Evolutionary conservation across 495 filamentous ascomycete genomes (phyloP).

Genomic region (Penicillium roqueforti): DNA sequence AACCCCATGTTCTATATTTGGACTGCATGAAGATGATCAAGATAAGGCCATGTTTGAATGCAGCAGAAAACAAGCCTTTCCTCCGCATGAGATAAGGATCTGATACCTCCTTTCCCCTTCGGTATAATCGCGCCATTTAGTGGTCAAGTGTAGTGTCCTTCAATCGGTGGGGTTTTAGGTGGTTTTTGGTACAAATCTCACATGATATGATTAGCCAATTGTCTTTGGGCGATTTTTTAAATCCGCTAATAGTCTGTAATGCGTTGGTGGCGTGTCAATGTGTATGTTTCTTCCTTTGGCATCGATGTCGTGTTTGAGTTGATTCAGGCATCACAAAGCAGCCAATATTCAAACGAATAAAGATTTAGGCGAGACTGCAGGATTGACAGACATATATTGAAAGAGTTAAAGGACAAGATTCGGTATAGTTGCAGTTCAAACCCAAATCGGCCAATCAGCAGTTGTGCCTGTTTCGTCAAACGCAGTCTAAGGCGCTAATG

Average conservation of each 20-base stretch:
- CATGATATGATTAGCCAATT: not conserved
- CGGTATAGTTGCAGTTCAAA: not conserved
- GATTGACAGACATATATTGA: not conserved
- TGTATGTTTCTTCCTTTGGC: not conserved
- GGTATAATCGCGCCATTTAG: not conserved
- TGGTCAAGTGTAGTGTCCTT: not conserved
- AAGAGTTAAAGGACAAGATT: not conserved
- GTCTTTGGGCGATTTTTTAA: not conserved
- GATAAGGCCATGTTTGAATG: constrained; percentile 14
- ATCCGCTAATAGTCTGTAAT: not conserved
- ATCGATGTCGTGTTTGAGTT: not conserved
- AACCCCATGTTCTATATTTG: constrained; percentile 23
- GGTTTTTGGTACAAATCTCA: not conserved
- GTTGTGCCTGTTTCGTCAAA: not conserved
- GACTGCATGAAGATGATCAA: constrained; percentile 3
- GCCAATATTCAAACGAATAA: not conserved
- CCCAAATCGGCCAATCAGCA: too few relatives aligned
- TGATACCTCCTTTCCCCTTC: not conserved
- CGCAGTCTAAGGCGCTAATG: not conserved
- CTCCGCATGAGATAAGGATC: not conserved
- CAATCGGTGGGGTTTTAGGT: not conserved
- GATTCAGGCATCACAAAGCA: not conserved
- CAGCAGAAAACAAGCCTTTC: constrained; percentile 7
- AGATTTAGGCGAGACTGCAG: not conserved
- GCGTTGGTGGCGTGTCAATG: not conserved